A percentile compares a stretch with the other conserved stretches of the same genome.
These are phyloP conservation scores for Moringa oleifera DNA, from an alignment of 345 rosid species.

Conservation along the genomic window DNA sequence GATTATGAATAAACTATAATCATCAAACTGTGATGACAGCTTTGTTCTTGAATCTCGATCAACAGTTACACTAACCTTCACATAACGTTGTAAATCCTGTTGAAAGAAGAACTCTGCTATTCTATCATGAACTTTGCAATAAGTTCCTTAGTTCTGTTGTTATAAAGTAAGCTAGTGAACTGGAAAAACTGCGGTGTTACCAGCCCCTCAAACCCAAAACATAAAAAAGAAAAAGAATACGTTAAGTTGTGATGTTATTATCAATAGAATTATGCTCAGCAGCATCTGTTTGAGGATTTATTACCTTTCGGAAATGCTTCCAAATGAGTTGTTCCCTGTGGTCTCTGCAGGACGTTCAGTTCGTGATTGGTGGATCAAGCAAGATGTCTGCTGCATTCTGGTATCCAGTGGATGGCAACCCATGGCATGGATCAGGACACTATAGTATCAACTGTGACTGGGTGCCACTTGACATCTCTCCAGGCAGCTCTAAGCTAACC, in stretches of 20 bases:
- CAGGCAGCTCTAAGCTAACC: constrained; percentile 30
- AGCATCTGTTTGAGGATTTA: constrained; percentile 14
- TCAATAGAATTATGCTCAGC: not conserved
- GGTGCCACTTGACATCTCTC: constrained; percentile 59
- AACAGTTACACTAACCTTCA: not conserved
- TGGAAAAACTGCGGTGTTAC: not conserved
- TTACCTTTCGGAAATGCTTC: constrained; percentile 17
- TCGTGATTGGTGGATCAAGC: constrained; percentile 58
- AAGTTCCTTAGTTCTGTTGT: not conserved
- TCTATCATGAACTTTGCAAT: not conserved
- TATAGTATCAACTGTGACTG: constrained; percentile 83
- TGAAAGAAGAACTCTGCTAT: not conserved
- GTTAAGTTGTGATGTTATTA: not conserved
- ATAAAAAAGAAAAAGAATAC: no score
- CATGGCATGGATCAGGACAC: constrained; percentile 90
- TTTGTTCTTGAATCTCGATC: not conserved
- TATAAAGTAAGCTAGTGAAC: not conserved
- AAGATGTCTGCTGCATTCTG: constrained; percentile 89
- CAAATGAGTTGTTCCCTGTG: constrained; percentile 3
- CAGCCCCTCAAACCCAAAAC: no score
- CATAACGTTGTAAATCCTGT: not conserved
- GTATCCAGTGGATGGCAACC: constrained; percentile 74
- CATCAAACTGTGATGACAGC: not conserved
- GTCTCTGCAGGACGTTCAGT: constrained; percentile 78
- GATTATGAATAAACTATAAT: not conserved